Evolutionary conservation across 345 rosid genomes (phyloP).

Genomic region (Euphorbia tirucalli): DNA sequence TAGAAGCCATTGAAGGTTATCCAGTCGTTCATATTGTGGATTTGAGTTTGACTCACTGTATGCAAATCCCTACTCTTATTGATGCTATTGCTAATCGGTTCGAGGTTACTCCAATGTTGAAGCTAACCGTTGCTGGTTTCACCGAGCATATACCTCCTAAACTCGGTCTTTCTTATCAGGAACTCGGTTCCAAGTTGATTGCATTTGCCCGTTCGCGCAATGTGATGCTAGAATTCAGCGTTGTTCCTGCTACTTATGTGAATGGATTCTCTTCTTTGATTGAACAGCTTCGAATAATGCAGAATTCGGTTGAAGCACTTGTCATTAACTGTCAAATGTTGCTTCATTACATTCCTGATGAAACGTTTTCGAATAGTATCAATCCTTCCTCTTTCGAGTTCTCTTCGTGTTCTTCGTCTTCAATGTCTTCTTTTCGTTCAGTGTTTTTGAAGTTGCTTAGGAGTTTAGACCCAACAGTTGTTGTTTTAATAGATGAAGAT

Average conservation of each 20-base stretch:
- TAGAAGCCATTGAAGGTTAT: constrained; percentile 75
- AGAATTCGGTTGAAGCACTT: constrained; percentile 65
- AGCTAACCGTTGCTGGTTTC: constrained; percentile 58
- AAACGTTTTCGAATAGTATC: constrained; percentile 40
- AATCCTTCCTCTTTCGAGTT: constrained; percentile 25
- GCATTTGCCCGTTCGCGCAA: constrained; percentile 75
- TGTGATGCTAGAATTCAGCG: constrained; percentile 56
- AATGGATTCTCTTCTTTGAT: constrained; percentile 69
- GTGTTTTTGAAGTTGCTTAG: constrained; percentile 60
- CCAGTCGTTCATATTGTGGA: constrained; percentile 77
- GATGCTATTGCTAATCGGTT: constrained; percentile 64
- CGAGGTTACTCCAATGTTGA: constrained; percentile 57
- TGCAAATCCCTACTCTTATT: constrained; percentile 91
- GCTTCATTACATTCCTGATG: constrained; percentile 79
- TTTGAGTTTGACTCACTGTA: constrained; percentile 80
- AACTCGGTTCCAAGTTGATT: constrained; percentile 62
- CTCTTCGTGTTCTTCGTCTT: constrained; percentile 17
- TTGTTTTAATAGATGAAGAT: constrained; percentile 76
- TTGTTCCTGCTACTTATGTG: constrained; percentile 47
- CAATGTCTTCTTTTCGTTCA: constrained; percentile 36
- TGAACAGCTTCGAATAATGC: constrained; percentile 52
- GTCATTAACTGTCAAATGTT: constrained; percentile 86
- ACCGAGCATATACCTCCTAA: constrained; percentile 45
- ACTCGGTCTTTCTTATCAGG: constrained; percentile 62
- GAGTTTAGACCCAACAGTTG: constrained; percentile 61